These are phyloP conservation scores for Hippophae tibetana DNA, from an alignment of 306 rosid genomes.

Conservation along the genomic window DNA sequence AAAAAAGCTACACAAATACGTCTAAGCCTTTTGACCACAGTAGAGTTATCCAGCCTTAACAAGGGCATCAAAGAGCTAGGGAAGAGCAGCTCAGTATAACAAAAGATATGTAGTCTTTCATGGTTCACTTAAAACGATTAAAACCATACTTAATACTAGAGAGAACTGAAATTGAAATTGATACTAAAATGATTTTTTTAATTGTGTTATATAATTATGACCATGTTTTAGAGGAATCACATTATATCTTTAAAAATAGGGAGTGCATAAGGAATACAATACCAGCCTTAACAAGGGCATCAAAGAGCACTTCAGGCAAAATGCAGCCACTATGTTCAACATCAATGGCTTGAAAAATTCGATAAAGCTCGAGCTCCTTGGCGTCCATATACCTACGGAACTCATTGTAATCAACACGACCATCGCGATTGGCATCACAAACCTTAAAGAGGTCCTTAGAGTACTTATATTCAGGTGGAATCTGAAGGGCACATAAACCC, in stretches of 20 bases:
- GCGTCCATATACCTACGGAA: slow-evolving; percentile 82
- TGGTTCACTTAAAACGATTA: no score
- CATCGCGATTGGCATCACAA: slow-evolving; percentile 70
- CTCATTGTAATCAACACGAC: slow-evolving; percentile 63
- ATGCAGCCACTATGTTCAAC: slow-evolving; percentile 87
- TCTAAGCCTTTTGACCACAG: no score
- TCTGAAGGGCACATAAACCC: slow-evolving; percentile 70
- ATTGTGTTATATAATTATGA: no score
- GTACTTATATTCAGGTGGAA: slow-evolving; percentile 77
- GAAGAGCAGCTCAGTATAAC: no score
- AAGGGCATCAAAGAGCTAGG: no score
- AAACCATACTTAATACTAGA: no score
- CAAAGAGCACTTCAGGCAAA: slow-evolving; percentile 90
- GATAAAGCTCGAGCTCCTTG: slow-evolving; percentile 87
- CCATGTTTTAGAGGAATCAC: no score
- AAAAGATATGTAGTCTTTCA: no score
- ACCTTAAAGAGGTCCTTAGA: slow-evolving; percentile 73
- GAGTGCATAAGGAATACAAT: slow-evolving; percentile 8
- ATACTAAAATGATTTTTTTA: no score
- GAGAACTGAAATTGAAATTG: no score
- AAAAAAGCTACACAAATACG: no score
- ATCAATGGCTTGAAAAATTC: slow-evolving; percentile 88
- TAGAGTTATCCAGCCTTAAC: no score
- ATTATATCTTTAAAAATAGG: background rate
- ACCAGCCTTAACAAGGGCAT: slow-evolving; percentile 89